Base-by-base conservation (phyloP, 2,329 filamentous ascomycete genomes). In the Fusarium sp. region DNA sequence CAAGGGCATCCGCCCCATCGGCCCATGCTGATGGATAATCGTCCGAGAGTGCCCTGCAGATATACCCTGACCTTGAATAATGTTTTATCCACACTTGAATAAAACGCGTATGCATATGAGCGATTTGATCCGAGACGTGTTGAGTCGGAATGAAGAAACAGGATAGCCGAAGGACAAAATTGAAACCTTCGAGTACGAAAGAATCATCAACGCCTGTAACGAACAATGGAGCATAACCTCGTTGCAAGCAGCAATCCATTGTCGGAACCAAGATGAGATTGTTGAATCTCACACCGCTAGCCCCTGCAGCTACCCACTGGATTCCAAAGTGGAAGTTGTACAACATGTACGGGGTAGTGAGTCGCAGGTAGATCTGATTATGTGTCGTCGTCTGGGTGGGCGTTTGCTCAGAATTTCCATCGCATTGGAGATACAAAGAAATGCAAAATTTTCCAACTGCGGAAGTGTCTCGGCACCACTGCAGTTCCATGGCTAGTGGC, bases 1-100 rank as follows among this genome's bases (percentile, higher is more conserved):
- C 40, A 42, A 59, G 18, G 58, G 57, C 60, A 61, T 65, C 57
- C 68, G 62, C 56, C 62, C 31, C 50, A 74, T 74, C 71, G 59
- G 64, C 70, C 67, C 72, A 74, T 74, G 60, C 70, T 57, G 51
- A 54, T 59, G 63, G 63, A 70, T 57, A 72, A 75, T 74, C 72
- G 65, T 59, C 67, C 67, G 72, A 74, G 72, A 74, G 70, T 56
- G 38, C 40, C 62, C 58, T 69, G 69, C 69, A 72, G 62, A 66
- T 55, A 42, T 57, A 62, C 53, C 60, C 47, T 58, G 40, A 52
- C 44, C 6, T 20, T 31, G 40, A 45, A 47, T 51, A 38, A 59
- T 33, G 28, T 41, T 46, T 52, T 62, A 46, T 45, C 31, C 61
- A 69, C 41, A 62, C 44, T 49, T 47, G 41, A 55, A 36, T 31